phyloP scores from a whole-genome alignment of 1,284 basidiomycete species.

The Austroboletus niveus region DNA sequence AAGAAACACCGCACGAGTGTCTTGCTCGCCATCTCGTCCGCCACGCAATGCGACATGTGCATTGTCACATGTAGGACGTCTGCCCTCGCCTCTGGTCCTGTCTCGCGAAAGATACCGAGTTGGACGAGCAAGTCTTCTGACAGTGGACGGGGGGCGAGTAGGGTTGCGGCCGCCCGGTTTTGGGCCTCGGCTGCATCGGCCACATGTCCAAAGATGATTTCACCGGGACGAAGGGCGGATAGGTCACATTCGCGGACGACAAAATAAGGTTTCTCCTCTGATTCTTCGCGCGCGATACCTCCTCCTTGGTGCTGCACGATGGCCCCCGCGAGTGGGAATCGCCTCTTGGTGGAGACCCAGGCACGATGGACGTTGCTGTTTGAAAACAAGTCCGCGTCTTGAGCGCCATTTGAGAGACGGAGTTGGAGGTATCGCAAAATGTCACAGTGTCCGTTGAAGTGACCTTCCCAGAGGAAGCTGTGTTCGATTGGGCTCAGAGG shows the following conservation, averaged over 20 bases:
- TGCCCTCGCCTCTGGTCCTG: neutral
- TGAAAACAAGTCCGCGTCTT: slow-evolving; percentile 16
- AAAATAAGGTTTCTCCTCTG: neutral
- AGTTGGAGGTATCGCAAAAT: slow-evolving; percentile 10
- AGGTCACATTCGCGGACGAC: neutral
- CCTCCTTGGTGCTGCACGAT: slow-evolving; percentile 11
- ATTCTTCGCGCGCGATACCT: too few relatives aligned
- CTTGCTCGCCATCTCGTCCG: neutral
- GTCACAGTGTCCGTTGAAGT: slow-evolving; percentile 19
- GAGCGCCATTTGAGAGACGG: slow-evolving; percentile 2
- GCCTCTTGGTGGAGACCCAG: slow-evolving; percentile 21
- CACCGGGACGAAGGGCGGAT: neutral
- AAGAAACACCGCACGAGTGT: neutral
- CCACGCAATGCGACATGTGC: neutral
- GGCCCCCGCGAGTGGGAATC: slow-evolving; percentile 21
- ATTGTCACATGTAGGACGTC: neutral
- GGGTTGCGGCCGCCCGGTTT: neutral
- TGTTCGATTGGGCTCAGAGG: slow-evolving; percentile 13
- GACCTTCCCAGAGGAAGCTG: slow-evolving; percentile 12
- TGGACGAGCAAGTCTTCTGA: neutral
- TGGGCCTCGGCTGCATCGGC: neutral
- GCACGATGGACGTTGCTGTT: slow-evolving; percentile 12
- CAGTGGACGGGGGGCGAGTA: neutral
- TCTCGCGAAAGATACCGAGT: neutral
- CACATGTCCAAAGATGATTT: neutral